Conservation (phyloP, 2,329 filamentous ascomycete genomes). For the Albophoma yamanashiensis region DNA sequence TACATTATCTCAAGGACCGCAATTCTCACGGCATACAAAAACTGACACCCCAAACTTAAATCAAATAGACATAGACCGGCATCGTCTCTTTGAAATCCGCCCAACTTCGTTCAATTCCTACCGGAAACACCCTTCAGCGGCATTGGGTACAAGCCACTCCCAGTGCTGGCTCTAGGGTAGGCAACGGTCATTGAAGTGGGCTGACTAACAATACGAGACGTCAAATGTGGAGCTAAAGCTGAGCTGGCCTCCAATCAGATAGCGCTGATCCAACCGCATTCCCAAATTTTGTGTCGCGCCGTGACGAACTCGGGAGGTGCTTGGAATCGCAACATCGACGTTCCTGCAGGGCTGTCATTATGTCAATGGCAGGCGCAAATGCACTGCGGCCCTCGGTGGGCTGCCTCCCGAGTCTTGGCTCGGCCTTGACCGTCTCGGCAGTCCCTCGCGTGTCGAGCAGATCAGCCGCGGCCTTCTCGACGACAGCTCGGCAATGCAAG, state of each 20-base stretch:
- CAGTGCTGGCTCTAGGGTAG: not conserved
- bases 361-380: constrained; percentile 18
- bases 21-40: too few species aligned
- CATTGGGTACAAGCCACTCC: too few species aligned
- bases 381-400: constrained; percentile 16
- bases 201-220: not conserved
- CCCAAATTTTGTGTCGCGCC: constrained; percentile 1
- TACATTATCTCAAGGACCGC: too few species aligned
- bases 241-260: not conserved
- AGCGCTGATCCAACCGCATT: not conserved
- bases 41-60: too few species aligned
- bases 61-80: too few species aligned
- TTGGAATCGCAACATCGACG: not conserved
- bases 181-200: not conserved
- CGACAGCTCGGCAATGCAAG: constrained; percentile 37
- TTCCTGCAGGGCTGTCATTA: not conserved
- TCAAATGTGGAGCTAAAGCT: not conserved
- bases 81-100: too few species aligned
- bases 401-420: constrained; percentile 7
- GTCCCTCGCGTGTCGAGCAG: constrained; percentile 5
- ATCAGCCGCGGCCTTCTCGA: constrained; percentile 36
- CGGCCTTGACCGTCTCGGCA: constrained; percentile 2
- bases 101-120: too few species aligned
- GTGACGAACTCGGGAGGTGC: not conserved
- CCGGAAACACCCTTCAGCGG: too few species aligned